phyloP scores from a whole-genome alignment of 2,329 filamentous ascomycete genomes.

The Nemania serpens region DNA sequence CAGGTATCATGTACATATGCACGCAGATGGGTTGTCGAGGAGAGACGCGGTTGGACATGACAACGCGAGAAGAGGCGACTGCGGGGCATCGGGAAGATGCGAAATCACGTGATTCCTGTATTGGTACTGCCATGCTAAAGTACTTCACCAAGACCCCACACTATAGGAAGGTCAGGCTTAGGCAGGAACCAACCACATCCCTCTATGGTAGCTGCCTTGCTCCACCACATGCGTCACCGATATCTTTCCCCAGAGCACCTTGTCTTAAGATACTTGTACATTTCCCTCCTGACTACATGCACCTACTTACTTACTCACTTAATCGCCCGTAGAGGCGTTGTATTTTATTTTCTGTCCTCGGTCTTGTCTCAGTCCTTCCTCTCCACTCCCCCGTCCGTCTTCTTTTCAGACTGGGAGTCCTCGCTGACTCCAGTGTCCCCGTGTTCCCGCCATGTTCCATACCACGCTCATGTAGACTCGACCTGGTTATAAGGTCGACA shows the following conservation, averaged over 20 bases:
- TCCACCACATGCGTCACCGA: slow-evolving; percentile 23
- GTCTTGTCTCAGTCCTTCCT: not conserved
- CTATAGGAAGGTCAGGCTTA: too few relatives aligned
- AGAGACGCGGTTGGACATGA: slow-evolving; percentile 2
- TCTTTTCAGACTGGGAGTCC: not conserved
- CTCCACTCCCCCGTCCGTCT: not conserved
- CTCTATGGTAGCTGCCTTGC: not conserved
- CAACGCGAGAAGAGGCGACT: not conserved
- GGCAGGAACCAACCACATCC: not conserved
- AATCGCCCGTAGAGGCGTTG: too few relatives aligned
- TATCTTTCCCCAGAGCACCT: not conserved
- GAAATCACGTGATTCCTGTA: slow-evolving; percentile 34
- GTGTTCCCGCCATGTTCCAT: slow-evolving; percentile 10
- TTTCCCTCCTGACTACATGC: not conserved
- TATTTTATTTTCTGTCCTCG: too few relatives aligned
- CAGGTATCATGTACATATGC: too few relatives aligned
- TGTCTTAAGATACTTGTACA: not conserved
- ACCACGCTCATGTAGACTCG: slow-evolving; percentile 1
- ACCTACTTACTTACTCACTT: not conserved
- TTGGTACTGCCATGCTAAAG: too few relatives aligned
- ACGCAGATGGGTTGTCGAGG: not conserved
- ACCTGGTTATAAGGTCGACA: not conserved
- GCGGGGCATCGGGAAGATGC: slow-evolving; percentile 28
- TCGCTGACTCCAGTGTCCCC: slow-evolving; percentile 1
- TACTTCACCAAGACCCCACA: too few relatives aligned